Base-by-base conservation (phyloP, 352 stramenopile species). In the Globisporangium emineosum region DNA sequence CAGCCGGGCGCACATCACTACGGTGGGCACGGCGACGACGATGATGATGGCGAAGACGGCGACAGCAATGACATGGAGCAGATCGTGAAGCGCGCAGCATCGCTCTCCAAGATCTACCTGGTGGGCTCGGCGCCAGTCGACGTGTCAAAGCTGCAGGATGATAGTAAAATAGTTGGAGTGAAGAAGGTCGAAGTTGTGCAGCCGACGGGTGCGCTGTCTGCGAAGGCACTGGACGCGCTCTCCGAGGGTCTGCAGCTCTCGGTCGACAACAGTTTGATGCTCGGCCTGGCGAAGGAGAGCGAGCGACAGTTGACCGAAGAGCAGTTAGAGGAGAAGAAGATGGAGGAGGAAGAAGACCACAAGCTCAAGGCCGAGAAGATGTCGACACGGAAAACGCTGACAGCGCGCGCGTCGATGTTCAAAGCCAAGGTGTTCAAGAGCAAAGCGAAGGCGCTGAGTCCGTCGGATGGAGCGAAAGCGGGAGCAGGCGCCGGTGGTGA, bases 331-430 rank as follows among this genome's bases (percentile, higher is more conserved):
- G 86, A 95, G 70, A 90, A 93, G 67, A 85, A 89, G 60, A 93
- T 95, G 86, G 86, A 90, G 60, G 86, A 93, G 60, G 86, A 95
- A 58, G 86, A 95, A 57, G 83, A 91, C 59, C 80, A 91, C 62
- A 93, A 93, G 55, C 71, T 93, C 5, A 83, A 91, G 45, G 82
- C 68, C 1, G 83, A 93, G 64, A 91, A 91, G 64, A 67, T 89
- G 8, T 87, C 79, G 33, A 72, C 83, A 10, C 68, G 83, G 42
- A 81, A 81, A 67, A 89, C 74, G 10, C 70, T 93, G 8, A 81
- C 82, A 10, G 71, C 85, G 12, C 64, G 79, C 21, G 84, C 84
- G 27, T 92, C 86, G 21, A 70, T 91, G 29, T 93, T 95, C 69
- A 79, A 88, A 25, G 78, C 73, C 35, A 95, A 91, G 60, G 81